Conservation (phyloP, 108 stramenopile species). For the Cyclotella kingstonii region DNA sequence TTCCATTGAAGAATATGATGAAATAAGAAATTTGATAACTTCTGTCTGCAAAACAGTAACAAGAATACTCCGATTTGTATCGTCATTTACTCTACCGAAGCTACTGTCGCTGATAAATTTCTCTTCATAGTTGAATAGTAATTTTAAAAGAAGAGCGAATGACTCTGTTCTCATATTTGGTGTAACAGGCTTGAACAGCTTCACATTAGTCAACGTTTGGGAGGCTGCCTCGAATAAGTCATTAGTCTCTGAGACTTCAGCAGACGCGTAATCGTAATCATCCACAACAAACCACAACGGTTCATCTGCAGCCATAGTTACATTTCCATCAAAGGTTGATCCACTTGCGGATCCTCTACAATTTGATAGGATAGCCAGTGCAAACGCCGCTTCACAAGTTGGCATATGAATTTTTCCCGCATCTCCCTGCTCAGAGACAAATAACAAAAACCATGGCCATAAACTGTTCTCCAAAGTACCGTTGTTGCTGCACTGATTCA, state of each 20-base stretch:
- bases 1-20: constrained; percentile 36
- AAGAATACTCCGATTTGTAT: not conserved
- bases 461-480: constrained; percentile 25
- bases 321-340: not conserved
- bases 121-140: constrained; percentile 2
- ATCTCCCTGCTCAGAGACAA: not conserved
- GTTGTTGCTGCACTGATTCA: constrained; percentile 13
- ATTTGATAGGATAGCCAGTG: constrained; percentile 24
- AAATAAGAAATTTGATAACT: constrained; percentile 25
- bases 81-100: not conserved
- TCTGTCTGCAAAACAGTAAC: constrained; percentile 7
- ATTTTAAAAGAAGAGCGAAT: constrained; percentile 9
- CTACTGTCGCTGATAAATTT: no score
- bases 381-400: constrained; percentile 18
- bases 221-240: not conserved
- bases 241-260: not conserved
- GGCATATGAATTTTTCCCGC: not conserved
- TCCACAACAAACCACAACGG: constrained; percentile 28
- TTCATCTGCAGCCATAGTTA: constrained; percentile 1
- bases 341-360: constrained; percentile 7
- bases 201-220: not conserved
- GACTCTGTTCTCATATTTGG: not conserved
- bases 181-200: not conserved
- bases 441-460: constrained; percentile 30
- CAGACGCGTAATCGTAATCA: constrained; percentile 1